A percentile compares a stretch with the other conserved stretches of the same genome.
Evolutionary conservation across 805 yeast species (phyloP).

Genomic region (Ogataea haglerorum): DNA sequence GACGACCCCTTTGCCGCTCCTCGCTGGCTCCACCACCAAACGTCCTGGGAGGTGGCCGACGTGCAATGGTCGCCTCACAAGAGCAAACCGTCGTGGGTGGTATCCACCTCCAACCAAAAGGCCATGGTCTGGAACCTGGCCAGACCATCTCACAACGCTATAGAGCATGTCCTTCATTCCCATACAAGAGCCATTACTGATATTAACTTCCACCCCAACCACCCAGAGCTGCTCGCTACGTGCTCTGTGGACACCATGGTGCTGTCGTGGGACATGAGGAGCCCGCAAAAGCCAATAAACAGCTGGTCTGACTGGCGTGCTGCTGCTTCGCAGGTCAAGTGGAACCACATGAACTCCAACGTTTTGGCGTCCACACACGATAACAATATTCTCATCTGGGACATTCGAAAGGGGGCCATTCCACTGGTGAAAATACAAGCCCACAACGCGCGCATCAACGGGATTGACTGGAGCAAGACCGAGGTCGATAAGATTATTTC

Average conservation of each 20-base stretch:
- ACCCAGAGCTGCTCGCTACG: conserved; percentile 86
- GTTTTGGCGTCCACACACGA: conserved; percentile 87
- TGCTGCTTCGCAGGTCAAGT: conserved; percentile 91
- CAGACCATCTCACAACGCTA: conserved; percentile 59
- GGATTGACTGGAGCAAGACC: conserved; percentile 74
- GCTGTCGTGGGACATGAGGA: conserved; percentile 86
- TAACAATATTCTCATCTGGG: conserved; percentile 81
- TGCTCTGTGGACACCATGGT: conserved; percentile 90
- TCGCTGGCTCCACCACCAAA: conserved; percentile 84
- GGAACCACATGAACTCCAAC: conserved; percentile 77
- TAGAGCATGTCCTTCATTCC: conserved; percentile 82
- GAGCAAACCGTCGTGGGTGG: conserved; percentile 83
- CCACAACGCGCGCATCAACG: conserved; percentile 84
- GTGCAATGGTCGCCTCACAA: conserved; percentile 97
- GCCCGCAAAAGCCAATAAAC: conserved; percentile 68
- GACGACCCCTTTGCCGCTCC: conserved; percentile 97
- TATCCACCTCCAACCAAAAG: conserved; percentile 92
- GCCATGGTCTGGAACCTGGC: conserved; percentile 92
- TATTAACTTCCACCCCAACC: conserved; percentile 83
- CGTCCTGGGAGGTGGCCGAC: conserved; percentile 98
- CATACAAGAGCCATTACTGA: conserved; percentile 95
- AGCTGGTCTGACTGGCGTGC: conserved; percentile 94
- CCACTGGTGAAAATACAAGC: conserved; percentile 71
- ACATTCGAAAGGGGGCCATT: conserved; percentile 71
- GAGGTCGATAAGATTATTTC: conserved; percentile 62